Conservation (phyloP, 768 basidiomycete genomes). For the Saitozyma podzolica region DNA sequence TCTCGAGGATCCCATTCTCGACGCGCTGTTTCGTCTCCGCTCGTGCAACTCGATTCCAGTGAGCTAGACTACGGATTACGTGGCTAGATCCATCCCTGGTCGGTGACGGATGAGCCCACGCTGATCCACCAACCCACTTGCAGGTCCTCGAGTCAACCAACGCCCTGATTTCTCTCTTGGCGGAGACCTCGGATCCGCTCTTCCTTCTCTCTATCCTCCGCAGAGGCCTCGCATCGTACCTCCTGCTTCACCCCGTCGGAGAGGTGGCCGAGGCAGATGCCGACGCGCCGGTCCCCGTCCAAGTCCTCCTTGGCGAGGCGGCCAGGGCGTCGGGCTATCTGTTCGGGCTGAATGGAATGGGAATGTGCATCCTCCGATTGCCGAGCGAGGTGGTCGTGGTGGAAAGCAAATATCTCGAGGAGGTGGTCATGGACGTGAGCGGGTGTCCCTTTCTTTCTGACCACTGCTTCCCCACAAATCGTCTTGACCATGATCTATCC, state of each 20-base stretch:
- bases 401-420: slow-evolving; percentile 25
- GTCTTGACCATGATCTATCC: too few relatives aligned
- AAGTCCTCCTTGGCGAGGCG: too few relatives aligned
- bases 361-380: slow-evolving; percentile 35
- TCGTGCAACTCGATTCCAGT: slow-evolving; percentile 73
- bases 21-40: slow-evolving; percentile 68
- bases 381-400: slow-evolving; percentile 33
- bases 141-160: slow-evolving; percentile 47
- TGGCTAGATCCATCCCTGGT: not conserved
- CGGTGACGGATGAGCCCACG: too few relatives aligned
- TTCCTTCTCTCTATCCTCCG: slow-evolving; percentile 30
- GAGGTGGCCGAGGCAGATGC: not conserved
- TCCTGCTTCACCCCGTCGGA: slow-evolving; percentile 12
- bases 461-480: not conserved
- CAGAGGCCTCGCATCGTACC: slow-evolving; percentile 13
- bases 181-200: slow-evolving; percentile 33
- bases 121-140: too few relatives aligned
- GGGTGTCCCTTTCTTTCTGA: not conserved
- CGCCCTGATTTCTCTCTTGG: slow-evolving; percentile 35
- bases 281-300: too few relatives aligned
- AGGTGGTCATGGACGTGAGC: slow-evolving; percentile 36
- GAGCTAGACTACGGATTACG: slow-evolving; percentile 38
- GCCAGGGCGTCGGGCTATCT: slow-evolving; percentile 23
- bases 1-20: slow-evolving; percentile 73
- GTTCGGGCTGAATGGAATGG: slow-evolving; percentile 37